phyloP scores from a whole-genome alignment of 352 stramenopile genomes.

The Achlya hypogyna region DNA sequence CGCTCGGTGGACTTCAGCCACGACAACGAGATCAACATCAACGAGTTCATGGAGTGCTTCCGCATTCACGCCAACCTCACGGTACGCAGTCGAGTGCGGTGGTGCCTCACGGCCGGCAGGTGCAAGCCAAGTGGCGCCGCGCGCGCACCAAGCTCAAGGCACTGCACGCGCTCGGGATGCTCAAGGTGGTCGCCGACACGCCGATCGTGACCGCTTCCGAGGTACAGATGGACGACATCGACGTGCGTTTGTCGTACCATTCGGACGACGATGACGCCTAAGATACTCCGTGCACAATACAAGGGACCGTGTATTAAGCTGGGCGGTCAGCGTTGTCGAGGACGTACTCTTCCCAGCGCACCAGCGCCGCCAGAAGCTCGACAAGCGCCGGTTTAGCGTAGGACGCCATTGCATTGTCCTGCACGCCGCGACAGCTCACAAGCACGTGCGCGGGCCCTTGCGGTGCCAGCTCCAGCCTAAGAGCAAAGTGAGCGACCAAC shows the following conservation, averaged over 20 bases:
- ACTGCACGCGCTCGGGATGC: conserved; percentile 54
- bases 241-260: neutral
- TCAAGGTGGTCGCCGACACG: neutral
- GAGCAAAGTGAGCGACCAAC: too few relatives aligned
- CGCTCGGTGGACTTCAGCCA: conserved; percentile 78
- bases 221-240: conserved; percentile 3
- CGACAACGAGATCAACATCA: conserved; percentile 85
- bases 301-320: neutral
- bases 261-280: conserved; percentile 12
- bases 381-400: neutral
- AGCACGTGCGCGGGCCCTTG: neutral
- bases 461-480: too few relatives aligned
- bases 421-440: neutral
- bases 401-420: neutral
- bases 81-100: neutral
- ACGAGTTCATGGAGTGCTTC: conserved; percentile 86
- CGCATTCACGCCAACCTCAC: conserved; percentile 80
- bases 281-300: too few relatives aligned
- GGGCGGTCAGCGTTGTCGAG: neutral
- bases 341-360: neutral
- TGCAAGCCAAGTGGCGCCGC: conserved; percentile 81
- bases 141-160: conserved; percentile 81
- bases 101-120: neutral
- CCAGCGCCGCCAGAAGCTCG: neutral
- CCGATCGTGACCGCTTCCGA: conserved; percentile 15